These are phyloP conservation scores for Pisolithus tinctorius DNA, from an alignment of 768 basidiomycete genomes.

Conservation along the genomic window DNA sequence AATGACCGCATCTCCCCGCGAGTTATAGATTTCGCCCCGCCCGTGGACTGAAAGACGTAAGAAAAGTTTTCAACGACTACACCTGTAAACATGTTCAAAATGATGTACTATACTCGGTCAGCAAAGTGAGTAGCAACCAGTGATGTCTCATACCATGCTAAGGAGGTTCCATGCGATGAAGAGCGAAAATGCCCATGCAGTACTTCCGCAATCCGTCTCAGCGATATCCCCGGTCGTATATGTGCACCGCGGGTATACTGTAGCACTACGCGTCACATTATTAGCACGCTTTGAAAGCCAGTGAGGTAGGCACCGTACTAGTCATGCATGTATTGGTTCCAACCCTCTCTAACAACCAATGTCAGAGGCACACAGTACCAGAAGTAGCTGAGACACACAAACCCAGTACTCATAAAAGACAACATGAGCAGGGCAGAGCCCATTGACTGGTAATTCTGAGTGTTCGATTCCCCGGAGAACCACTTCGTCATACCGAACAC, in stretches of 20 bases:
- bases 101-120: slow-evolving; percentile 65
- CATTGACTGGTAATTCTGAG: slow-evolving; percentile 75
- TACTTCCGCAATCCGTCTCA: slow-evolving; percentile 85
- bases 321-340: slow-evolving; percentile 98
- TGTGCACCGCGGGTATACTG: slow-evolving; percentile 79
- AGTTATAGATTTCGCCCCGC: slow-evolving; percentile 74
- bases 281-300: neutral
- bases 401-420: slow-evolving; percentile 92
- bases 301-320: slow-evolving; percentile 45
- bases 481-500: slow-evolving; percentile 90
- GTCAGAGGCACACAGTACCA: neutral
- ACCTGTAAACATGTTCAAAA: slow-evolving; percentile 95
- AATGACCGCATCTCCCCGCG: slow-evolving; percentile 90
- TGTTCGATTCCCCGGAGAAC: slow-evolving; percentile 59
- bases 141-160: slow-evolving; percentile 64
- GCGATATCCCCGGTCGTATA: slow-evolving; percentile 36
- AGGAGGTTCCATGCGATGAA: slow-evolving; percentile 95
- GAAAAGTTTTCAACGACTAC: slow-evolving; percentile 95
- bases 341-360: slow-evolving; percentile 62
- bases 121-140: slow-evolving; percentile 9
- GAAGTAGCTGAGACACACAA: slow-evolving; percentile 17
- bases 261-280: slow-evolving; percentile 41
- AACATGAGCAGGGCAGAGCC: slow-evolving; percentile 82
- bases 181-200: slow-evolving; percentile 73
- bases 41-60: slow-evolving; percentile 86